phyloP scores from a whole-genome alignment of 192 early-diverging fungal genomes.

The Backusella mclennaniae region DNA sequence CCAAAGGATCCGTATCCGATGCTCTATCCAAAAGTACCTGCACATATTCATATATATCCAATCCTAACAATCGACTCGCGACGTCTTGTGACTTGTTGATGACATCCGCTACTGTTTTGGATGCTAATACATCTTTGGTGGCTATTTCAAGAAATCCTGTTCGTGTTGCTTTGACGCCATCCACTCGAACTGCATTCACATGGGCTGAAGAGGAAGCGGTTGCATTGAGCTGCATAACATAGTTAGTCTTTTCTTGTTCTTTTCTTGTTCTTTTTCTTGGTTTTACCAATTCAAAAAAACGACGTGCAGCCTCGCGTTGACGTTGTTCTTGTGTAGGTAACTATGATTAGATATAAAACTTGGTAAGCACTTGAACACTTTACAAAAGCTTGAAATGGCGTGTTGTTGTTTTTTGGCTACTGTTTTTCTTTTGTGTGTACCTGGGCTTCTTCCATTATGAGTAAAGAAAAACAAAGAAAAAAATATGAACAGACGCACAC shows the following conservation, averaged over 20 bases:
- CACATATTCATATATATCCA: constrained; percentile 73
- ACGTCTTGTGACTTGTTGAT: constrained; percentile 55
- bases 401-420: not conserved
- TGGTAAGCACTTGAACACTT: not conserved
- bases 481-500: not conserved
- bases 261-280: not conserved
- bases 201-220: constrained; percentile 21
- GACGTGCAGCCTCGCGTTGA: constrained; percentile 9
- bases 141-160: constrained; percentile 44
- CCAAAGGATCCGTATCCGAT: constrained; percentile 36
- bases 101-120: constrained; percentile 61
- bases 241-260: not conserved
- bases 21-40: constrained; percentile 65
- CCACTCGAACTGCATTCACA: constrained; percentile 29
- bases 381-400: not conserved
- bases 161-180: constrained; percentile 39
- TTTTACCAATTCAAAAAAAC: constrained; percentile 17
- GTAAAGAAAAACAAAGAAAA: not conserved
- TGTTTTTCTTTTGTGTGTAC: not conserved
- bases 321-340: constrained; percentile 13
- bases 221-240: constrained; percentile 12
- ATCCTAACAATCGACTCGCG: constrained; percentile 51
- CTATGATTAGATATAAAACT: not conserved
- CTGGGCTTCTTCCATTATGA: not conserved
- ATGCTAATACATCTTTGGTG: constrained; percentile 35